Conservation (phyloP, 2,329 filamentous ascomycete species). For the Corinectria fuckeliana region DNA sequence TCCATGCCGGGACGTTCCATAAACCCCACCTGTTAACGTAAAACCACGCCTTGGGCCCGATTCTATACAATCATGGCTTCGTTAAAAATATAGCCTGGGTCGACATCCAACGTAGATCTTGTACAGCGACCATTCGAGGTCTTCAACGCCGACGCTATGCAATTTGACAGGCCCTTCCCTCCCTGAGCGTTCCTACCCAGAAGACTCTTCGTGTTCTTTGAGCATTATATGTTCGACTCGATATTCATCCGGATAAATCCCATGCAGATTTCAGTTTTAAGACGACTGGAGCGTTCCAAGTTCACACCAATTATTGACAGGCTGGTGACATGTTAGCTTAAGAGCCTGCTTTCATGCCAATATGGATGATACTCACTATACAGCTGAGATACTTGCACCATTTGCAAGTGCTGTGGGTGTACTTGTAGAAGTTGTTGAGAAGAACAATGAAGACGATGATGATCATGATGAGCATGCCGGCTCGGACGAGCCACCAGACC, state of each 20-base stretch:
- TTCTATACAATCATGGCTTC: slow-evolving; percentile 23
- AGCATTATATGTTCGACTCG: not conserved
- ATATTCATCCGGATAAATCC: not conserved
- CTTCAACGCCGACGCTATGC: slow-evolving; percentile 46
- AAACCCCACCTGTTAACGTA: not conserved
- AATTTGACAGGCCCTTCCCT: slow-evolving; percentile 28
- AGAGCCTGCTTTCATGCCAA: not conserved
- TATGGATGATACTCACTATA: slow-evolving; percentile 68
- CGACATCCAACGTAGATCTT: slow-evolving; percentile 10
- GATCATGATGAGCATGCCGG: slow-evolving; percentile 77
- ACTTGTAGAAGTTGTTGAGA: slow-evolving; percentile 88
- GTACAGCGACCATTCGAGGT: slow-evolving; percentile 17
- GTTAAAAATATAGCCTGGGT: slow-evolving; percentile 17
- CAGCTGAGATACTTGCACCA: slow-evolving; percentile 98
- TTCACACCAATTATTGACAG: slow-evolving; percentile 73
- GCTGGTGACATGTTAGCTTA: slow-evolving; percentile 49
- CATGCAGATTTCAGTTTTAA: slow-evolving; percentile 1
- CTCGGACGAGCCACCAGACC: slow-evolving; percentile 93
- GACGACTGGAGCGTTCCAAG: slow-evolving; percentile 47
- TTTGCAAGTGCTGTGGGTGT: slow-evolving; percentile 70
- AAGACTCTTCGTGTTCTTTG: slow-evolving; percentile 4
- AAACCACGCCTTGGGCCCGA: slow-evolving; percentile 1
- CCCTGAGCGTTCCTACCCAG: slow-evolving; percentile 18
- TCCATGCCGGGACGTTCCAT: not conserved
- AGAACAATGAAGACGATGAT: slow-evolving; percentile 86